These are phyloP conservation scores for Talaromyces marneffei DNA, from an alignment of 2,329 filamentous ascomycete species.

Conservation along the genomic window DNA sequence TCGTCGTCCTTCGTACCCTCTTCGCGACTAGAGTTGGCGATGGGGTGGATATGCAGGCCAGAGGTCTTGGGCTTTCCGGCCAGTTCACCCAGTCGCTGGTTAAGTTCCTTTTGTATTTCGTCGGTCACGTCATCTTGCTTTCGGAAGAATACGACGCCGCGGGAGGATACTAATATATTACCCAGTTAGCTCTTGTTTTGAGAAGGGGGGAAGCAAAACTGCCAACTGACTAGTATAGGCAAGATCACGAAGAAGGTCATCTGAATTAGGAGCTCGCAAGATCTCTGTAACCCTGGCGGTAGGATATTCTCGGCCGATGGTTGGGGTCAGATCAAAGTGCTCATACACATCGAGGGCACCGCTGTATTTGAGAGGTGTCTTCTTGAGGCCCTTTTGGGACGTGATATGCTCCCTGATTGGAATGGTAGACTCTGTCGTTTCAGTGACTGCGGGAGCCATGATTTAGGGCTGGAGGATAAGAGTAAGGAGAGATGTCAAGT, in stretches of 20 bases:
- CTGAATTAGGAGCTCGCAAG: constrained; percentile 30
- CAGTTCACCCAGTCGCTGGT: constrained; percentile 42
- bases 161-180: constrained; percentile 31
- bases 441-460: neutral
- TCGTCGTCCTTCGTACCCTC: constrained; percentile 44
- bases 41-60: constrained; percentile 43
- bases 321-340: constrained; percentile 46
- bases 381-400: neutral
- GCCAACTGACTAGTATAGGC: constrained; percentile 26
- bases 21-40: constrained; percentile 46
- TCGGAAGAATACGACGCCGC: constrained; percentile 29
- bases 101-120: constrained; percentile 33
- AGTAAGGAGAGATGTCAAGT: neutral
- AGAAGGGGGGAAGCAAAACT: neutral
- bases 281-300: constrained; percentile 47
- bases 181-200: neutral
- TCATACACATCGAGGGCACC: constrained; percentile 42
- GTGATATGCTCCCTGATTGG: neutral
- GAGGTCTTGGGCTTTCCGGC: constrained; percentile 45
- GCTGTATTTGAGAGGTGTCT: constrained; percentile 31
- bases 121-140: constrained; percentile 10
- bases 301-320: constrained; percentile 45
- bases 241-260: constrained; percentile 32
- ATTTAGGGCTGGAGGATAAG: neutral
- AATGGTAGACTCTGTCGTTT: neutral